phyloP scores from a whole-genome alignment of 768 basidiomycete species.

The Gloeostereum incarnatum region DNA sequence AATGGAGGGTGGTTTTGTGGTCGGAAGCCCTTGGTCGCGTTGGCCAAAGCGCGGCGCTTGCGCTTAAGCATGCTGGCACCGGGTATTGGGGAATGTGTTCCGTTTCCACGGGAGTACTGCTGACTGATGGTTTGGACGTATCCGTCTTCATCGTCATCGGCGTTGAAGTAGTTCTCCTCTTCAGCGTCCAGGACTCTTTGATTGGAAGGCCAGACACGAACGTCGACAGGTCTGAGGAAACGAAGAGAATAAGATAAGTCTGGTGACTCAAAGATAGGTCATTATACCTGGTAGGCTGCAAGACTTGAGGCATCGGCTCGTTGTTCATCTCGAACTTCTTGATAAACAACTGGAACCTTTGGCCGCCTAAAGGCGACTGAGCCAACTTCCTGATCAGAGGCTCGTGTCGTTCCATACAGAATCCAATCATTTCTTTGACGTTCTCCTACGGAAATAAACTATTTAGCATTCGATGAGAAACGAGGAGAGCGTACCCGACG shows the following conservation, averaged over 20 bases:
- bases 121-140: slow-evolving; percentile 27
- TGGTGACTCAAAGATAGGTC: neutral
- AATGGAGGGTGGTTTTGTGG: slow-evolving; percentile 27
- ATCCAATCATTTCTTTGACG: slow-evolving; percentile 73
- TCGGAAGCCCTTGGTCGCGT: slow-evolving; percentile 35
- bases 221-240: slow-evolving; percentile 24
- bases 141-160: slow-evolving; percentile 70
- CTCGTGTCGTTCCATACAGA: slow-evolving; percentile 76
- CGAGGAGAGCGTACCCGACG: slow-evolving; percentile 50
- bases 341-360: slow-evolving; percentile 65
- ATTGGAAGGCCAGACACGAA: slow-evolving; percentile 33
- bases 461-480: neutral
- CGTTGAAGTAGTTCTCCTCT: slow-evolving; percentile 93
- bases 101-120: slow-evolving; percentile 22
- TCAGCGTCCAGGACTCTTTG: slow-evolving; percentile 55
- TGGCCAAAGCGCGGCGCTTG: slow-evolving; percentile 42
- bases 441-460: slow-evolving; percentile 54
- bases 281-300: slow-evolving; percentile 41
- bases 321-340: slow-evolving; percentile 89
- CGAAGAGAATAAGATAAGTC: slow-evolving; percentile 9
- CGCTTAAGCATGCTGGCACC: slow-evolving; percentile 39
- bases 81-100: slow-evolving; percentile 22
- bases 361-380: slow-evolving; percentile 47
- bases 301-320: slow-evolving; percentile 55
- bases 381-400: slow-evolving; percentile 55